Evolutionary conservation across 2,329 filamentous ascomycete genomes (phyloP).

Genomic region (Exophiala calicioides): DNA sequence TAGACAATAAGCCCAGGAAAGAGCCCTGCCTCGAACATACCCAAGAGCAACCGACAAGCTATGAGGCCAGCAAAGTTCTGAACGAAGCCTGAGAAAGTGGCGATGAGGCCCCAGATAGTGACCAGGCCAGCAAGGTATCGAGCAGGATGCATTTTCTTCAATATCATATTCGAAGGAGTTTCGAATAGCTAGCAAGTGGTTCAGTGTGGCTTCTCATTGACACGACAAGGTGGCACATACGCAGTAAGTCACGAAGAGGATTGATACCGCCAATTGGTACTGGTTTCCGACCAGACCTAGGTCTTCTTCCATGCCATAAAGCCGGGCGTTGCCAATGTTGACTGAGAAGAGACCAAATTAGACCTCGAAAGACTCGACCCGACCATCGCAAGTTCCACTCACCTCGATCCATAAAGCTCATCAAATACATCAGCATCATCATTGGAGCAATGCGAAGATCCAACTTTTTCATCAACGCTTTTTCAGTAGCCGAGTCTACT

Average conservation of each 20-base stretch:
- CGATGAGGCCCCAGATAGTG: constrained; percentile 37
- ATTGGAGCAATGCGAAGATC: constrained; percentile 43
- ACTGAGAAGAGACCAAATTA: constrained; percentile 41
- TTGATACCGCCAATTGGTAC: constrained; percentile 67
- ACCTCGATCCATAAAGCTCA: constrained; percentile 58
- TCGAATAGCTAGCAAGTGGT: constrained; percentile 24
- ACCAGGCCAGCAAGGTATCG: constrained; percentile 48
- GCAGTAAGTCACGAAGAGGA: constrained; percentile 66
- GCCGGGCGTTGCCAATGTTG: constrained; percentile 71
- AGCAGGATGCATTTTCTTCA: constrained; percentile 51
- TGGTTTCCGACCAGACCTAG: constrained; percentile 62
- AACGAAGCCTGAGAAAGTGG: constrained; percentile 51
- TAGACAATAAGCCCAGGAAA: constrained; percentile 47
- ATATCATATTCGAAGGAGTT: constrained; percentile 44
- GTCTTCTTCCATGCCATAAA: constrained; percentile 65
- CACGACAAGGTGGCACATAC: constrained; percentile 38
- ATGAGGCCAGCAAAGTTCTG: constrained; percentile 45
- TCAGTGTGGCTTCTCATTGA: too few relatives aligned
- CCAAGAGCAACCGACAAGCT: constrained; percentile 43
- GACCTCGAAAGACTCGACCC: too few relatives aligned
- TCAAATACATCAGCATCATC: constrained; percentile 59
- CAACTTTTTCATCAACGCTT: constrained; percentile 39
- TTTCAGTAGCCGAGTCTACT: constrained; percentile 8
- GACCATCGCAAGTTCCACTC: too few relatives aligned
- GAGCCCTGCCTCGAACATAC: constrained; percentile 41